Conservation (phyloP, 106 monocot species). For the Ottelia alismoides region DNA sequence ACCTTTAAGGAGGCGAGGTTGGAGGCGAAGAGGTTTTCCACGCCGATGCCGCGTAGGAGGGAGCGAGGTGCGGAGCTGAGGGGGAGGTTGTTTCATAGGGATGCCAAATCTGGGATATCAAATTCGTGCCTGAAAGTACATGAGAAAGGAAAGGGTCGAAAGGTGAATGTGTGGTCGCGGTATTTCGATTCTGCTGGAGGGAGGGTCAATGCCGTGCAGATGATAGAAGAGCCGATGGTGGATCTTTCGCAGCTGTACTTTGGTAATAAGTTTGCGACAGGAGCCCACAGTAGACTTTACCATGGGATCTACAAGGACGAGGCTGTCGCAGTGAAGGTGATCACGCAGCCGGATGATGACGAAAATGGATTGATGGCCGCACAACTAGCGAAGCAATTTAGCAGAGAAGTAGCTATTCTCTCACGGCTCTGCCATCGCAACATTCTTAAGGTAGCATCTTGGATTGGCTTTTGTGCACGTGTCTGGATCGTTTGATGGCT, state of each 20-base stretch:
- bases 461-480: too few relatives aligned
- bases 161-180: conserved; percentile 24
- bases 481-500: too few relatives aligned
- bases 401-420: conserved; percentile 54
- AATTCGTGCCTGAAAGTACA: not conserved
- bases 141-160: conserved; percentile 14
- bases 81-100: conserved; percentile 1
- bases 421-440: conserved; percentile 61
- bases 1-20: conserved; percentile 38
- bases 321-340: conserved; percentile 80
- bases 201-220: conserved; percentile 42
- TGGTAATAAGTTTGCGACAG: conserved; percentile 65
- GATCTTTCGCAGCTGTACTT: conserved; percentile 64
- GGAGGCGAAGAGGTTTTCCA: conserved; percentile 35
- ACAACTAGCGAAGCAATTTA: conserved; percentile 73
- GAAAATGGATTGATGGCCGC: conserved; percentile 33
- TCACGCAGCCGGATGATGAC: conserved; percentile 55
- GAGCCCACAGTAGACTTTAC: conserved; percentile 80
- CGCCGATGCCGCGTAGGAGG: conserved; percentile 18
- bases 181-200: conserved; percentile 21
- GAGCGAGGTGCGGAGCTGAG: not conserved
- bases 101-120: too few relatives aligned
- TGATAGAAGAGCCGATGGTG: conserved; percentile 42
- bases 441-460: conserved; percentile 95
- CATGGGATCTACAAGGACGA: conserved; percentile 63